Percentiles rank a stretch among this genome's conserved stretches.
Conservation (phyloP, 768 basidiomycete species). For the Suillus luteus region DNA sequence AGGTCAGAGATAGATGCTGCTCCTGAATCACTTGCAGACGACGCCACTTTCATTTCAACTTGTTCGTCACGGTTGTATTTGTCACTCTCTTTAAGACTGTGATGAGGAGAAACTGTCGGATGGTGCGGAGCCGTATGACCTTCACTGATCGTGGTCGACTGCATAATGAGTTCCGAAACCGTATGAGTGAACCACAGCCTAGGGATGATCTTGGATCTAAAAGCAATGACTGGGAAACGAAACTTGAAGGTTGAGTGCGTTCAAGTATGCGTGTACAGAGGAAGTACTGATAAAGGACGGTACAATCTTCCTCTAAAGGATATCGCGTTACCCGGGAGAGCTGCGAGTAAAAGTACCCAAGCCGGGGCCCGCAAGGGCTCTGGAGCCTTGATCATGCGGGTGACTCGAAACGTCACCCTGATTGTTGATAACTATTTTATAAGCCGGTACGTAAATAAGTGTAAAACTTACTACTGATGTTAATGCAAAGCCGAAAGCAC, state of each 20-base stretch:
- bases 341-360: background rate
- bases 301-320: background rate
- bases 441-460: background rate
- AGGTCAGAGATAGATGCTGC: conserved; percentile 2
- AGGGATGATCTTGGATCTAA: background rate
- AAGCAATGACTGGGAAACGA: background rate
- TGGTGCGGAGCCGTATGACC: background rate
- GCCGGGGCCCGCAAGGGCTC: background rate
- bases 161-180: background rate
- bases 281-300: background rate
- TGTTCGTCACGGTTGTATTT: background rate
- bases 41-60: background rate
- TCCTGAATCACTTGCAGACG: background rate
- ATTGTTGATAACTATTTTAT: background rate
- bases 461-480: background rate
- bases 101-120: background rate
- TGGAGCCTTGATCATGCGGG: background rate
- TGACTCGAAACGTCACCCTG: background rate
- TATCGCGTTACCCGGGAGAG: background rate
- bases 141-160: background rate
- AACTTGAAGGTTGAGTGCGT: background rate
- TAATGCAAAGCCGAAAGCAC: background rate
- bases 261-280: background rate
- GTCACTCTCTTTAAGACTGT: background rate
- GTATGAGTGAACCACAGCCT: background rate